phyloP scores from a whole-genome alignment of 345 rosid species.

The Eucalyptus cladocalyx region DNA sequence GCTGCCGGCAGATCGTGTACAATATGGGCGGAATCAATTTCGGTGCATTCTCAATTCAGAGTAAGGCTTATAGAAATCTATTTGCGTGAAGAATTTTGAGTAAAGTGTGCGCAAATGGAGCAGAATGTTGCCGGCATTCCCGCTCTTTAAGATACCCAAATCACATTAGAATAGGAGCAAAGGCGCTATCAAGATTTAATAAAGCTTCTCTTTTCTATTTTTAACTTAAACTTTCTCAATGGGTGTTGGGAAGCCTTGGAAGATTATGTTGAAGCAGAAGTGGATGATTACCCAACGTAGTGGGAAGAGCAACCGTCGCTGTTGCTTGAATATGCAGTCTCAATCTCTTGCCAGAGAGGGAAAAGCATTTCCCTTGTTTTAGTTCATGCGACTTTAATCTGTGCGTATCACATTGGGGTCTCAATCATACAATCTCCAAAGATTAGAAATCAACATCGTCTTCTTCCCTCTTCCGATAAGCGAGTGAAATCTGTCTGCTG shows the following conservation, averaged over 20 bases:
- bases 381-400: neutral
- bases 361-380: neutral
- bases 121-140: neutral
- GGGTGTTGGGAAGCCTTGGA: neutral
- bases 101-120: neutral
- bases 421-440: neutral
- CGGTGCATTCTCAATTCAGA: neutral
- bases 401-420: neutral
- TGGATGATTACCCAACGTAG: neutral
- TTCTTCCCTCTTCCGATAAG: neutral
- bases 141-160: neutral
- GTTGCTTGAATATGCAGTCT: neutral
- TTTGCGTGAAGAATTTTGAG: neutral
- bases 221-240: neutral
- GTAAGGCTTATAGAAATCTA: neutral
- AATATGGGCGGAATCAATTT: neutral
- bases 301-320: neutral
- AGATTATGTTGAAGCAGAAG: neutral
- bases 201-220: neutral
- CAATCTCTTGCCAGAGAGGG: neutral
- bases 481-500: too few relatives aligned
- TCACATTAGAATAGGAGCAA: neutral
- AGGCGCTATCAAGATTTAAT: neutral
- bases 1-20: neutral
- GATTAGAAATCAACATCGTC: neutral